Evolutionary conservation across 192 early-diverging fungal species (phyloP).

Genomic region (Dimargaris cristalligena): DNA sequence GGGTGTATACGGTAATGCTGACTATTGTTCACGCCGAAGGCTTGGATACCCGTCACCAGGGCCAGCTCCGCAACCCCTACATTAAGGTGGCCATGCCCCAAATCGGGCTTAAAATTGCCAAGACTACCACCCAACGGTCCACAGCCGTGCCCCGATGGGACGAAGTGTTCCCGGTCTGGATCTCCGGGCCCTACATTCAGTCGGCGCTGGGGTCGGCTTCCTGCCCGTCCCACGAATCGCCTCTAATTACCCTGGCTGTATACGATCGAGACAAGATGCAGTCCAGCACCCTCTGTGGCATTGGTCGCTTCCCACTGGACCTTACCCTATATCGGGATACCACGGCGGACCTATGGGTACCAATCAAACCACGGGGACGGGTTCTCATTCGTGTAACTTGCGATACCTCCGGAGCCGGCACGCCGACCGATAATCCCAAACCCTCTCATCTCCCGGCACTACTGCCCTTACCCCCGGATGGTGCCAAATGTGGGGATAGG

Average conservation of each 20-base stretch:
- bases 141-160: conserved; percentile 4
- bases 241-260: not conserved
- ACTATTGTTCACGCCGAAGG: conserved; percentile 5
- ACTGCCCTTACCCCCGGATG: not conserved
- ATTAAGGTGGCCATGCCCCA: not conserved
- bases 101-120: not conserved
- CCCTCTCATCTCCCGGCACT: too few species aligned
- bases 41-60: not conserved
- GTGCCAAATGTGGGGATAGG: too few species aligned
- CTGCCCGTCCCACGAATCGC: not conserved
- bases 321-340: not conserved
- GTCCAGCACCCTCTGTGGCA: not conserved
- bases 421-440: not conserved
- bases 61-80: not conserved
- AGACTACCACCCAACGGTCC: not conserved
- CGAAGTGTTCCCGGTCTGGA: not conserved
- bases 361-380: not conserved
- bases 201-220: not conserved
- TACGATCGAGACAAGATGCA: conserved; percentile 8
- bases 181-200: not conserved
- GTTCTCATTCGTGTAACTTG: not conserved
- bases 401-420: too few species aligned
- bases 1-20: not conserved
- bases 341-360: conserved; percentile 1
- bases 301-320: not conserved